A percentile compares a stretch with the other conserved stretches of the same genome.
phyloP scores from a whole-genome alignment of 2,329 filamentous ascomycete genomes.

The Drechslerella dactyloides region DNA sequence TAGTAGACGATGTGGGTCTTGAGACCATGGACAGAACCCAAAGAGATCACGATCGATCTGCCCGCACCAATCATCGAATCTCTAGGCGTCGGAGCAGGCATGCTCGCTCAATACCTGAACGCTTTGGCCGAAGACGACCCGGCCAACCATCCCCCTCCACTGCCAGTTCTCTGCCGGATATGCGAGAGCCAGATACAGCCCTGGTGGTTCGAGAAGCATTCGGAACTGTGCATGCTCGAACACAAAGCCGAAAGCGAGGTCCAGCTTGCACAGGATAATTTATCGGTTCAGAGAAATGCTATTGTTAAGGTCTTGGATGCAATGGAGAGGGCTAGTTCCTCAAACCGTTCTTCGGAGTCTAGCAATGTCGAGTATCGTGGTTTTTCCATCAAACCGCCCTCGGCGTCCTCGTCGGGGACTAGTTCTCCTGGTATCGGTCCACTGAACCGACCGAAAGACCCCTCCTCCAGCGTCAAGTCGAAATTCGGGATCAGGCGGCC shows the following conservation, averaged over 20 bases:
- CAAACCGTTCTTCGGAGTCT: constrained; percentile 59
- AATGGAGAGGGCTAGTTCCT: constrained; percentile 76
- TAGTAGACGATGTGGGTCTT: constrained; percentile 98
- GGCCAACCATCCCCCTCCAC: constrained; percentile 78
- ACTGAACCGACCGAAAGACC: constrained; percentile 66
- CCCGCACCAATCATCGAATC: constrained; percentile 88
- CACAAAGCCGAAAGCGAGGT: constrained; percentile 98
- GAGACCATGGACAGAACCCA: constrained; percentile 82
- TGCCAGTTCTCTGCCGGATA: constrained; percentile 89
- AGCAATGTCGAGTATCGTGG: constrained; percentile 56
- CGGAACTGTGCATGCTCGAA: constrained; percentile 92
- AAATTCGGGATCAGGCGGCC: constrained; percentile 92
- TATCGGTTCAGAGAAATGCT: constrained; percentile 88
- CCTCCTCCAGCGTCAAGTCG: constrained; percentile 32
- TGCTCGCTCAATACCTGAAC: constrained; percentile 91
- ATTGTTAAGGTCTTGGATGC: constrained; percentile 96
- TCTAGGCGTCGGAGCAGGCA: constrained; percentile 89
- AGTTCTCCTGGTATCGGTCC: constrained; percentile 67
- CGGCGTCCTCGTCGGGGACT: constrained; percentile 66
- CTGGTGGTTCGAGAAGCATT: constrained; percentile 99
- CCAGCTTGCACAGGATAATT: constrained; percentile 88
- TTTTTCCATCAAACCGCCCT: constrained; percentile 77
- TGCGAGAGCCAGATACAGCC: constrained; percentile 96
- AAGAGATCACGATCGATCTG: constrained; percentile 95
- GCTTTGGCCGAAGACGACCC: constrained; percentile 81